phyloP scores from a whole-genome alignment of 257 asterid genomes.

The Solanum okadae region DNA sequence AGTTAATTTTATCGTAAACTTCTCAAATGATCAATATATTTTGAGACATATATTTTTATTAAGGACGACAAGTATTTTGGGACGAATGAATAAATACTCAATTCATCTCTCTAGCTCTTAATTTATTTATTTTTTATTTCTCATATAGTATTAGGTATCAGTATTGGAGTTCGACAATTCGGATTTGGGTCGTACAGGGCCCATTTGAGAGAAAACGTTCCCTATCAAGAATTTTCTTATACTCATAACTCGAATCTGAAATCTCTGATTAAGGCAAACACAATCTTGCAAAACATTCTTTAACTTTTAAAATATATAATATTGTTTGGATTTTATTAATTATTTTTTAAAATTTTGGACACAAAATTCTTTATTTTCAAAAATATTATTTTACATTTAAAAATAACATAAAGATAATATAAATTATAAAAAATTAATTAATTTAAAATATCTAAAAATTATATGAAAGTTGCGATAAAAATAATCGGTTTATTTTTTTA shows the following conservation, averaged over 20 bases:
- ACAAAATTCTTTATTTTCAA: neutral
- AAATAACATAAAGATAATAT: neutral
- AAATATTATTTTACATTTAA: neutral
- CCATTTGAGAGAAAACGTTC: too few species aligned
- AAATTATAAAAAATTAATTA: neutral
- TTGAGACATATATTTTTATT: too few species aligned
- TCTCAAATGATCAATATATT: neutral
- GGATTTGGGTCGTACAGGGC: too few species aligned
- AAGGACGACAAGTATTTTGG: neutral
- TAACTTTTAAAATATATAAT: too few species aligned
- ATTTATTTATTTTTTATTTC: too few species aligned
- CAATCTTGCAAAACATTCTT: too few species aligned
- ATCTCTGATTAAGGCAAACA: too few species aligned
- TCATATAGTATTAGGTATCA: too few species aligned
- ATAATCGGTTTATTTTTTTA: neutral
- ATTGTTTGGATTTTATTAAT: neutral
- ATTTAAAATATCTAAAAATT: neutral
- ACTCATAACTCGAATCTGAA: too few species aligned
- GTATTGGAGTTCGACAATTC: rapidly evolving
- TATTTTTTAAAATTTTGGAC: neutral
- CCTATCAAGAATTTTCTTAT: too few species aligned
- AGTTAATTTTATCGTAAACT: too few species aligned
- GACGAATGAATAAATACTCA: neutral
- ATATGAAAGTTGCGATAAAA: neutral
- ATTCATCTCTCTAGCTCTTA: too few species aligned